Evolutionary conservation across 306 rosid genomes (phyloP), one percentile per base, ranked within the genome.

Genomic region (Fagus sylvatica): DNA sequence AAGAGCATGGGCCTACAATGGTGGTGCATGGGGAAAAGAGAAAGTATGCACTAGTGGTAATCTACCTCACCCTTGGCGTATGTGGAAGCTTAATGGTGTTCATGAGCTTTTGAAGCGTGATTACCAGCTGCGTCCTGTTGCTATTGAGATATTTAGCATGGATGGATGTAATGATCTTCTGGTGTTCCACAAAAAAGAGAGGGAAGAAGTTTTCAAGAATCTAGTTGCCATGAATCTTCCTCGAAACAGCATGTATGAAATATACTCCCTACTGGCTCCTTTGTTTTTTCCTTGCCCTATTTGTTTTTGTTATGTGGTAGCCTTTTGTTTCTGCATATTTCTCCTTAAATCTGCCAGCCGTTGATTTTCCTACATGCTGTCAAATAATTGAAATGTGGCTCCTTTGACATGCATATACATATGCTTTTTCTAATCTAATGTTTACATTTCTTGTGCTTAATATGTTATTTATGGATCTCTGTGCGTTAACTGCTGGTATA

Each of bases 21-120:
- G 99, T 19, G 99, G 99, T 78, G 99, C 99, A 71, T 96, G 98
- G 98, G 99, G 99, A 57, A 96, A 93, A 84, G 99, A 96, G 87
- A 96, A 91, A 89, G 85, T 89, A 73, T 88, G 91, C 67, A 84
- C 83, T 73, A 81, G 89, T 57, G 98, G 99, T 75, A 90, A 91
- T 84, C 88, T 96, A 72, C 96, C 92, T 55, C 99, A 96, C 83
- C 91, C 84, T 73, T 93, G 99, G 99, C 93, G 82, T 70, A 96
- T 96, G 99, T 96, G 99, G 99, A 93, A 96, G 85, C 94, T 91
- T 81, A 88, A 90, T 83, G 93, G 98, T 80, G 97, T 96, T 84
- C 99, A 93, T 88, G 99, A 96, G 90, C 89, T 96, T 85, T 80
- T 93, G 84, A 96, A 96, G 88, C 98, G 99, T 87, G 99, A 96